phyloP scores from a whole-genome alignment of 768 basidiomycete species.

The Cystobasidium onofrii region DNA sequence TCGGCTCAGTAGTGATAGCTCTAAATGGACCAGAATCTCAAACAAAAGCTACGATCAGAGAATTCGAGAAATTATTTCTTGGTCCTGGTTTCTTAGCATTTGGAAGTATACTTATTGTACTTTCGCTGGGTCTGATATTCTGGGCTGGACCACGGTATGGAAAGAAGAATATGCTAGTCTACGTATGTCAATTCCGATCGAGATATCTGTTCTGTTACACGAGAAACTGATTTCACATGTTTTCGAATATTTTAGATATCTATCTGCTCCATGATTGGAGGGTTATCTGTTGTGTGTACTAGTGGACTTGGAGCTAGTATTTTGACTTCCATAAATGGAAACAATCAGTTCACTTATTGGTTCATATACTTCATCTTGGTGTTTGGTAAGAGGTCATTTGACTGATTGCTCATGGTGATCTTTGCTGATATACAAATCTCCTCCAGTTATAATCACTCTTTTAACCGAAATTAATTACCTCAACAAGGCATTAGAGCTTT shows the following conservation, averaged over 20 bases:
- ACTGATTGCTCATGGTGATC: background rate
- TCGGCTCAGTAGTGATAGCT: conserved; percentile 81
- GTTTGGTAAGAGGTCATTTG: background rate
- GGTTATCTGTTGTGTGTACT: conserved; percentile 86
- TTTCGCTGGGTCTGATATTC: conserved; percentile 64
- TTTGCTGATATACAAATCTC: conserved; percentile 32
- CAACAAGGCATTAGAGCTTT: conserved; percentile 88
- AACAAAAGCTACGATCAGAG: conserved; percentile 53
- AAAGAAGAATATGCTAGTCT: conserved; percentile 72
- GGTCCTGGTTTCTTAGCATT: conserved; percentile 69
- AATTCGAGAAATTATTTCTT: conserved; percentile 72
- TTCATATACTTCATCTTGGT: conserved; percentile 51
- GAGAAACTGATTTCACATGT: background rate
- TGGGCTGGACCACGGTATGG: conserved; percentile 74
- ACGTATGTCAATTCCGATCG: conserved; percentile 32
- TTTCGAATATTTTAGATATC: conserved; percentile 54
- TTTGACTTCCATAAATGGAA: conserved; percentile 54
- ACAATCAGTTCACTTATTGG: conserved; percentile 74
- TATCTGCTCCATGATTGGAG: conserved; percentile 94
- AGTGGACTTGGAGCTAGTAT: conserved; percentile 88
- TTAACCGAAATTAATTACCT: conserved; percentile 90
- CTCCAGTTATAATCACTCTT: conserved; percentile 41
- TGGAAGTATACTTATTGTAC: conserved; percentile 51
- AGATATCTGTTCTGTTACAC: conserved; percentile 2
- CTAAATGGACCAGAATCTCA: conserved; percentile 57